These are phyloP conservation scores for Penicillium nucicola DNA, from an alignment of 495 filamentous ascomycete species.

Conservation along the genomic window DNA sequence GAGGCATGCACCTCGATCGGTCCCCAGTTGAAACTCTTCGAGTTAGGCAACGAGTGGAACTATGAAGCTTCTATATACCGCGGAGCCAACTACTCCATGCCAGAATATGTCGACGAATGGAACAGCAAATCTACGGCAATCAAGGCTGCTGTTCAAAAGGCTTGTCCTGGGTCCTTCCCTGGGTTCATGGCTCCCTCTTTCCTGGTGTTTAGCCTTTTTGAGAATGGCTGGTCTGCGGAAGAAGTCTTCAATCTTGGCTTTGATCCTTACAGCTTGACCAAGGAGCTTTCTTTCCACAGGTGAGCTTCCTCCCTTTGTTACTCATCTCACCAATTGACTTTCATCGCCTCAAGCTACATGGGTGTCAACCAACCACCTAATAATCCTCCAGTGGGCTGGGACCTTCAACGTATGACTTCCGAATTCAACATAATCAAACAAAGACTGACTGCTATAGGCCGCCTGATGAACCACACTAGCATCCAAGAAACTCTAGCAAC, in stretches of 20 bases:
- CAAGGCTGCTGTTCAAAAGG: constrained; percentile 2
- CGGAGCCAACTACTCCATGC: constrained; percentile 8
- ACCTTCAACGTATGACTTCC: constrained; percentile 9
- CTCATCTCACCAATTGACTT: no score
- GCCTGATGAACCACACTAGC: constrained; percentile 20
- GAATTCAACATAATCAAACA: not conserved
- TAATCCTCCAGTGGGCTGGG: not conserved
- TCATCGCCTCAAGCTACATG: no score
- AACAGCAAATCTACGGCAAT: constrained; percentile 10
- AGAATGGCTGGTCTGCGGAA: constrained; percentile 6
- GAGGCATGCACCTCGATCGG: constrained; percentile 12
- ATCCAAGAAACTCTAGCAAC: constrained; percentile 5
- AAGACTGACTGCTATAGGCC: not conserved
- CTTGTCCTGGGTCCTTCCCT: constrained; percentile 11
- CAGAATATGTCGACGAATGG: constrained; percentile 16
- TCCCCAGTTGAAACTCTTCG: constrained; percentile 6
- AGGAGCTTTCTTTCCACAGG: constrained; percentile 17
- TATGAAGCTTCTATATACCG: constrained; percentile 6
- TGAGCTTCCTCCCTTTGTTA: not conserved
- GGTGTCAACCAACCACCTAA: constrained; percentile 1
- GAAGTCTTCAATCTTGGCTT: constrained; percentile 12
- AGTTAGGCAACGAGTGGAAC: constrained; percentile 19
- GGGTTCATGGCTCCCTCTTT: constrained; percentile 18
- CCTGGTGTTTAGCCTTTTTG: constrained; percentile 1
- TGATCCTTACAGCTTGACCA: constrained; percentile 13